These are phyloP conservation scores for Paraglomus occultum DNA, from an alignment of 192 early-diverging fungal genomes.

Conservation along the genomic window DNA sequence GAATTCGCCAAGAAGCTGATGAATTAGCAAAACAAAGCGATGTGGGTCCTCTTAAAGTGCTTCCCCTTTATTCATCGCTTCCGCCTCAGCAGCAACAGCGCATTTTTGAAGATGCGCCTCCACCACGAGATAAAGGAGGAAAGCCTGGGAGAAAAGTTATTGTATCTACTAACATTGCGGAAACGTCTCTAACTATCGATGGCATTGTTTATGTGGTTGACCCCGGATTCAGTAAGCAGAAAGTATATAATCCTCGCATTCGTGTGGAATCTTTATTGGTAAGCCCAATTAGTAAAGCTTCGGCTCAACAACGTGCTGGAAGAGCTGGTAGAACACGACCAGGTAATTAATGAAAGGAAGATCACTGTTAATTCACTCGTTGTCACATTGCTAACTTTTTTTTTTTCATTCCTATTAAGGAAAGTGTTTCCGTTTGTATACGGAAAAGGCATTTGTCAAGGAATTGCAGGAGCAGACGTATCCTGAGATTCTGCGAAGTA, in stretches of 20 bases:
- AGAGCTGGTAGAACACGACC: slow-evolving; percentile 98
- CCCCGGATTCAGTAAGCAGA: slow-evolving; percentile 99
- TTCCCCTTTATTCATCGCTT: slow-evolving; percentile 90
- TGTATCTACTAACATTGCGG: slow-evolving; percentile 96
- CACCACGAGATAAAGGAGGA: slow-evolving; percentile 71
- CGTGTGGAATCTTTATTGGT: slow-evolving; percentile 95
- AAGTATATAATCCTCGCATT: slow-evolving; percentile 98
- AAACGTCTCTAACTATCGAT: slow-evolving; percentile 98
- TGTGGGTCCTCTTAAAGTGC: slow-evolving; percentile 78
- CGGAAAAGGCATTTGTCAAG: slow-evolving; percentile 91
- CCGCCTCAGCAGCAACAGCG: slow-evolving; percentile 88
- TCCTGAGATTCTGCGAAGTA: slow-evolving; percentile 97
- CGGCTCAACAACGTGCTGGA: slow-evolving; percentile 95
- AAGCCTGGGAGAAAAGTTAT: slow-evolving; percentile 94
- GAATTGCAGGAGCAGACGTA: slow-evolving; percentile 97
- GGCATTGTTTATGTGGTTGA: slow-evolving; percentile 99
- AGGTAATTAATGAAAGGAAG: slow-evolving; percentile 32
- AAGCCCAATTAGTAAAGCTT: slow-evolving; percentile 91
- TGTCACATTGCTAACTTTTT: no score
- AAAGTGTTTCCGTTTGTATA: slow-evolving; percentile 97
- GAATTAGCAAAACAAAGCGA: slow-evolving; percentile 58
- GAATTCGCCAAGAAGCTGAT: slow-evolving; percentile 76
- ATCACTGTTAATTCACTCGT: no score
- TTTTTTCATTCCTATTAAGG: slow-evolving; percentile 29
- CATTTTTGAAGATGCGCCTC: slow-evolving; percentile 92